Conservation (phyloP, 106 monocot genomes). For the Chionographis japonica region DNA sequence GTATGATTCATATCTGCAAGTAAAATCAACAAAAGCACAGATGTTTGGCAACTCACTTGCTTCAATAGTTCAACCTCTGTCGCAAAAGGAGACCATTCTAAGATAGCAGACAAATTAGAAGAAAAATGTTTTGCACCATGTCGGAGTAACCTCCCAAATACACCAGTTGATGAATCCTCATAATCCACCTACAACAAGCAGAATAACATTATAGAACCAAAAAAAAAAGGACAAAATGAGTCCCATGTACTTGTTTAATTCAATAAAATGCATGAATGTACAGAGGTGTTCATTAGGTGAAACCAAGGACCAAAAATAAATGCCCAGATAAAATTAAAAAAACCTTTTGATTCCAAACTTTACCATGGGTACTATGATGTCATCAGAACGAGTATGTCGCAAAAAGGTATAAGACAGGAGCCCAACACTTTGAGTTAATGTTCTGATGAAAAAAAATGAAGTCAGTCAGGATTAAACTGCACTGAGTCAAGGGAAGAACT, state of each 20-base stretch:
- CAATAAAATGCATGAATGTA: no score
- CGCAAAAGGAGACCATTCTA: slow-evolving; percentile 60
- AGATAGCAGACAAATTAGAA: slow-evolving; percentile 32
- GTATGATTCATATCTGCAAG: no score
- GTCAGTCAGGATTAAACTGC: no score
- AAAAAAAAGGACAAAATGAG: background rate
- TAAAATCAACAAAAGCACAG: no score
- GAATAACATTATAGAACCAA: slow-evolving; percentile 1
- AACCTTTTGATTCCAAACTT: slow-evolving; percentile 2
- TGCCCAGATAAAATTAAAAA: background rate
- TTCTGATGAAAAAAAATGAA: slow-evolving; percentile 11
- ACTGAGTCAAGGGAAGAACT: no score
- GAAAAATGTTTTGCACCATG: slow-evolving; percentile 22
- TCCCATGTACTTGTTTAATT: background rate
- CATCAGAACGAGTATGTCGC: slow-evolving; percentile 37
- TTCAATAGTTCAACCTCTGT: slow-evolving; percentile 43
- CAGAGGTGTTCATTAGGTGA: background rate
- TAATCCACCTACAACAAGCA: slow-evolving; percentile 44
- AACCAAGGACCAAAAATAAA: background rate
- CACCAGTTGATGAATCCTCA: slow-evolving; percentile 17
- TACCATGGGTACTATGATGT: slow-evolving; percentile 60
- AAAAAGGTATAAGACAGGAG: slow-evolving; percentile 71
- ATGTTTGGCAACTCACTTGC: slow-evolving; percentile 25
- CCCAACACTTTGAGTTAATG: slow-evolving; percentile 41
- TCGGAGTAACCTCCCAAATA: slow-evolving; percentile 9